Evolutionary conservation across 352 stramenopile species (phyloP).

Genomic region (Phytophthora vignae): DNA sequence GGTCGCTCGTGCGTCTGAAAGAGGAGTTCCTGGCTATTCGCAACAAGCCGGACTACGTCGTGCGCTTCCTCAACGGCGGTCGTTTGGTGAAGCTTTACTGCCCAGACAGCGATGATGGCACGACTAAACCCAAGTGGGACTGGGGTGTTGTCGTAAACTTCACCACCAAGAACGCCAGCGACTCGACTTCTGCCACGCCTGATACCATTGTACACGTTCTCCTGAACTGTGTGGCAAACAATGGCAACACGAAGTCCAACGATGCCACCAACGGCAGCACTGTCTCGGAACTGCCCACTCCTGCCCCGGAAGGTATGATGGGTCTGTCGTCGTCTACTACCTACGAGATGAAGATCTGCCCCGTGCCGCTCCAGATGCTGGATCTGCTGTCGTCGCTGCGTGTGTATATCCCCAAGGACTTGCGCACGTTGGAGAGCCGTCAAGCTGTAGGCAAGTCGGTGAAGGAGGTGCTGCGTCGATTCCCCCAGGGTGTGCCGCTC

Average conservation of each 20-base stretch:
- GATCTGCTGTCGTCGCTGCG: slow-evolving; percentile 82
- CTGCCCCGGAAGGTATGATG: slow-evolving; percentile 67
- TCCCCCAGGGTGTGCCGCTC: slow-evolving; percentile 88
- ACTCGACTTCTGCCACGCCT: slow-evolving; percentile 65
- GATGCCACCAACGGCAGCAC: slow-evolving; percentile 38
- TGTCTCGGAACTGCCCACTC: slow-evolving; percentile 51
- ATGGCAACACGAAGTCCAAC: slow-evolving; percentile 30
- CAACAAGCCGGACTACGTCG: slow-evolving; percentile 92
- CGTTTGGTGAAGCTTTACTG: slow-evolving; percentile 90
- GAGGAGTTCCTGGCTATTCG: slow-evolving; percentile 93
- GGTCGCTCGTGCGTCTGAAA: slow-evolving; percentile 93
- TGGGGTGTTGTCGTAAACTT: slow-evolving; percentile 91
- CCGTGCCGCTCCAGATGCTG: slow-evolving; percentile 80
- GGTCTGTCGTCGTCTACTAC: slow-evolving; percentile 55
- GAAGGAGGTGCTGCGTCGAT: slow-evolving; percentile 78
- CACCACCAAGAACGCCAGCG: slow-evolving; percentile 76
- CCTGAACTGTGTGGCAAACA: slow-evolving; percentile 68
- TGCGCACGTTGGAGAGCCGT: slow-evolving; percentile 76
- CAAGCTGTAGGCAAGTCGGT: slow-evolving; percentile 83
- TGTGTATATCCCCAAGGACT: slow-evolving; percentile 88
- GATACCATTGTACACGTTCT: slow-evolving; percentile 85
- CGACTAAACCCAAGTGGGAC: slow-evolving; percentile 69
- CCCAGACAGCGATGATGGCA: slow-evolving; percentile 54
- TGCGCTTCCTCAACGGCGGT: slow-evolving; percentile 95
- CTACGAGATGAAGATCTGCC: slow-evolving; percentile 88